A percentile compares a stretch with the other conserved stretches of the same genome.
Evolutionary conservation across 1,139 yeast genomes (phyloP).

Genomic region (Waltiozyma sp.): DNA sequence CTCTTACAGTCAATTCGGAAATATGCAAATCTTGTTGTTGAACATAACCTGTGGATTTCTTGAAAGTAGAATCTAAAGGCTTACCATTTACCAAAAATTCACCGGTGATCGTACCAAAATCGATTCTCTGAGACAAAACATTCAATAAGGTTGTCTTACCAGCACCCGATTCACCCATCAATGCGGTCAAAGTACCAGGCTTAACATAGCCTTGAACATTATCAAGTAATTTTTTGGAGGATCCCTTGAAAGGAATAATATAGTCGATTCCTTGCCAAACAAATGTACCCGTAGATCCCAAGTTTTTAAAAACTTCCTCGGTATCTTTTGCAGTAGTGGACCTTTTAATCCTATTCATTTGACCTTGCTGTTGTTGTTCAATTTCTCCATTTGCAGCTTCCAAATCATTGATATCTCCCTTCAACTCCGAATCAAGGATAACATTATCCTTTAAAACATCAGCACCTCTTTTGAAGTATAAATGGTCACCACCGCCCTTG

Average conservation of each 20-base stretch:
- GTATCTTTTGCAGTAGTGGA: not conserved
- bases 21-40: slow-evolving; percentile 48
- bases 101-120: slow-evolving; percentile 42
- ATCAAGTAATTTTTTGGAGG: slow-evolving; percentile 31
- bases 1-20: slow-evolving; percentile 52
- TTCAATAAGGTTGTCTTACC: slow-evolving; percentile 59
- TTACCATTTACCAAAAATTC: slow-evolving; percentile 44
- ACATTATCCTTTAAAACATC: not conserved
- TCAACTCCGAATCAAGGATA: slow-evolving; percentile 9
- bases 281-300: slow-evolving; percentile 18
- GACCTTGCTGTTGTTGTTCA: not conserved
- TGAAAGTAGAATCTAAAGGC: slow-evolving; percentile 31
- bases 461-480: slow-evolving; percentile 25
- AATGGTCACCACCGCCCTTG: slow-evolving; percentile 31
- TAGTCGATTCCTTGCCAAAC: slow-evolving; percentile 33
- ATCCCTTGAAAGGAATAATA: slow-evolving; percentile 25
- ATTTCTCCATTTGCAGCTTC: slow-evolving; percentile 2
- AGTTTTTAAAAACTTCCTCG: slow-evolving; percentile 6
- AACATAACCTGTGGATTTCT: slow-evolving; percentile 44
- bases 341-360: not conserved
- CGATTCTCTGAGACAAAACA: slow-evolving; percentile 43
- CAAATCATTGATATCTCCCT: slow-evolving; percentile 4
- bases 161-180: slow-evolving; percentile 69
- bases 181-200: slow-evolving; percentile 49
- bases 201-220: slow-evolving; percentile 44